Percentiles rank a stretch among this genome's conserved stretches.
Evolutionary conservation across 2,329 filamentous ascomycete species (phyloP).

Genomic region (Trichoderma sp.): DNA sequence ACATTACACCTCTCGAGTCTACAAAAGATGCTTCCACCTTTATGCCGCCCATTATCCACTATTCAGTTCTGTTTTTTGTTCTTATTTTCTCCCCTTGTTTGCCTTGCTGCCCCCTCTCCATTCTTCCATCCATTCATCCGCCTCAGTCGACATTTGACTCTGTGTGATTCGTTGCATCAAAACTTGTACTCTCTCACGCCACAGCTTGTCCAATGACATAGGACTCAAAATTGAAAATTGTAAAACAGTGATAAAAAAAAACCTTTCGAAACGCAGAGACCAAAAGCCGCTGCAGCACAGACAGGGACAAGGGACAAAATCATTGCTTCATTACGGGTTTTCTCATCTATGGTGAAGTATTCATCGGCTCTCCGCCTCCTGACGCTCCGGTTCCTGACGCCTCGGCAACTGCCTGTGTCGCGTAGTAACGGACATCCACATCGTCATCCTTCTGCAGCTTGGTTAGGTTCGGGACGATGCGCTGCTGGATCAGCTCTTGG

Average conservation of each 20-base stretch:
- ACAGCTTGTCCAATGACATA: not conserved
- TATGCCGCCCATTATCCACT: not conserved
- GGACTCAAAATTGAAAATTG: not conserved
- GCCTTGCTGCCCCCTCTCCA: not conserved
- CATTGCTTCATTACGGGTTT: conserved; percentile 52
- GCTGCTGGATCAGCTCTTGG: conserved; percentile 79
- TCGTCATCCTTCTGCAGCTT: conserved; percentile 97
- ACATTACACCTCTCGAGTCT: not conserved
- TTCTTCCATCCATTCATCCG: not conserved
- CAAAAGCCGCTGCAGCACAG: not conserved
- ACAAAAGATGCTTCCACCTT: conserved; percentile 1
- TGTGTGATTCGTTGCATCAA: not conserved
- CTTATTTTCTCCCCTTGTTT: not conserved
- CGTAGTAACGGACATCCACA: conserved; percentile 97
- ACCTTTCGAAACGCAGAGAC: not conserved
- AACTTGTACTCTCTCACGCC: conserved; percentile 2
- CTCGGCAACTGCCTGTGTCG: conserved; percentile 77
- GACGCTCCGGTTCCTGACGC: conserved; percentile 43
- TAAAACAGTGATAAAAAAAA: not conserved
- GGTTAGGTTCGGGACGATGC: conserved; percentile 85
- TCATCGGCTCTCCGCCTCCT: conserved; percentile 59
- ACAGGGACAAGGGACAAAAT: conserved; percentile 45
- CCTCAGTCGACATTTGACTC: not conserved
- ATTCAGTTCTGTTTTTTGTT: not conserved
- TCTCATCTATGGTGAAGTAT: conserved; percentile 63